A percentile compares a stretch with the other conserved stretches of the same genome.
phyloP scores from a whole-genome alignment of 345 rosid species.

The Physaria fendleri region DNA sequence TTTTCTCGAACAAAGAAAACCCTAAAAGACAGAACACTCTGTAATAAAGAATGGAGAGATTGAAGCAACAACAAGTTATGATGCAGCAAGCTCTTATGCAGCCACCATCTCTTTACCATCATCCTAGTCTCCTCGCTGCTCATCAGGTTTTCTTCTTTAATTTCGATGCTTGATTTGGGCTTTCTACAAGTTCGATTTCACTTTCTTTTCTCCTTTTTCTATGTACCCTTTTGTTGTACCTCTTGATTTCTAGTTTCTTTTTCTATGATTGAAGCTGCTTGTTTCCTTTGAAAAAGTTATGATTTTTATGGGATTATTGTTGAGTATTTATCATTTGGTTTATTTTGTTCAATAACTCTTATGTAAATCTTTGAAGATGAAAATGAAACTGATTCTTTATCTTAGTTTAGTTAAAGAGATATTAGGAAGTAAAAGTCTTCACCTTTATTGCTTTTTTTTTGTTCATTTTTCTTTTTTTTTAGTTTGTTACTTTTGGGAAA shows the following conservation, averaged over 20 bases:
- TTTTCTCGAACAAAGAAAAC: conserved; percentile 11
- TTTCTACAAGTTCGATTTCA: background rate
- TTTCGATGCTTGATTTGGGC: background rate
- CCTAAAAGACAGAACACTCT: conserved; percentile 27
- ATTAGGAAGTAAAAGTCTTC: no score
- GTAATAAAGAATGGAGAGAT: conserved; percentile 30
- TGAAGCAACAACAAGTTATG: conserved; percentile 71
- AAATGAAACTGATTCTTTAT: no score
- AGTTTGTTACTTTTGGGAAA: no score
- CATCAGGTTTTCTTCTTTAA: conserved; percentile 55
- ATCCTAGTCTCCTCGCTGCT: conserved; percentile 79
- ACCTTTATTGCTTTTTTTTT: conserved; percentile 5
- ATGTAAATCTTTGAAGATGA: no score
- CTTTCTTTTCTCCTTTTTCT: background rate
- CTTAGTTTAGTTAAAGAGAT: no score
- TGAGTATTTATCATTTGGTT: no score
- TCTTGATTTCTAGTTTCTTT: no score
- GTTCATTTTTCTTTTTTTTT: conserved; percentile 27
- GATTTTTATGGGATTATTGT: no score
- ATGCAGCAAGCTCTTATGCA: conserved; percentile 84
- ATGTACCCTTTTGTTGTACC: no score
- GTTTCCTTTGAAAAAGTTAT: no score
- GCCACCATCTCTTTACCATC: conserved; percentile 82
- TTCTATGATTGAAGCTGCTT: no score
- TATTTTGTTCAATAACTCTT: no score